Base-by-base conservation (phyloP, 257 asterid genomes). In the Parsonsia alboflavescens region DNA sequence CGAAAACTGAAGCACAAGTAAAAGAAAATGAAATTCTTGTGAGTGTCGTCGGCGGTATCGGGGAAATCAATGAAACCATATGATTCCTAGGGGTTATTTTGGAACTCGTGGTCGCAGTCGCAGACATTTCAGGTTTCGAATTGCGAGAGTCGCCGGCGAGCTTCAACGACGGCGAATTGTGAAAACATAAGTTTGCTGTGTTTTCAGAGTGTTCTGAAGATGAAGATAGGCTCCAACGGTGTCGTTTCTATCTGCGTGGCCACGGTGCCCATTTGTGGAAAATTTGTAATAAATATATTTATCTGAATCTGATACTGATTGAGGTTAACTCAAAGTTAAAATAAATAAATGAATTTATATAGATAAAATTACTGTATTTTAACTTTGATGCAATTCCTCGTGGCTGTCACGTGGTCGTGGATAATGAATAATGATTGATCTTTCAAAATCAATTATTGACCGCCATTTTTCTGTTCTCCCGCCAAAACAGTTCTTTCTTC, bases 401-500 rank as follows among this genome's bases (percentile, higher is more conserved):
- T 21, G 26, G 53, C 63, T n/a, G 56, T 78, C 73, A 44, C 80
- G 59, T 63, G 79, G 46, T 30, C 80, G 59, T 63, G 79, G 46
- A 42, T 42, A 42, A 7, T 5, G 46, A 42, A 42, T 42, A 42
- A 7, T 5, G 46, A 42, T 2, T 42, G 46, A 2, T 42, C 46
- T 42, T 61, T 57, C 46, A 70, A 81, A 76, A 10, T 8, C 33
- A 7, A 68, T 50, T 15, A 67, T 59, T 75, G 58, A 83, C 88
- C 88, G 90, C 91, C 83, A 64, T 64, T 6, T 49, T 53, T 44
- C 50, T 30, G 4, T 30, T 77, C 82, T 88, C 91, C 96, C 93
- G 89, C 93, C 76, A 68, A 58, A 75, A 76, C 66, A 73, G 24
- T 24, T 5, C 44, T 44, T 39, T 61, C 67, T 49, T 62, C 68